These are phyloP conservation scores for Lasiosphaeria ovina DNA, from an alignment of 495 filamentous ascomycete genomes.

Conservation along the genomic window DNA sequence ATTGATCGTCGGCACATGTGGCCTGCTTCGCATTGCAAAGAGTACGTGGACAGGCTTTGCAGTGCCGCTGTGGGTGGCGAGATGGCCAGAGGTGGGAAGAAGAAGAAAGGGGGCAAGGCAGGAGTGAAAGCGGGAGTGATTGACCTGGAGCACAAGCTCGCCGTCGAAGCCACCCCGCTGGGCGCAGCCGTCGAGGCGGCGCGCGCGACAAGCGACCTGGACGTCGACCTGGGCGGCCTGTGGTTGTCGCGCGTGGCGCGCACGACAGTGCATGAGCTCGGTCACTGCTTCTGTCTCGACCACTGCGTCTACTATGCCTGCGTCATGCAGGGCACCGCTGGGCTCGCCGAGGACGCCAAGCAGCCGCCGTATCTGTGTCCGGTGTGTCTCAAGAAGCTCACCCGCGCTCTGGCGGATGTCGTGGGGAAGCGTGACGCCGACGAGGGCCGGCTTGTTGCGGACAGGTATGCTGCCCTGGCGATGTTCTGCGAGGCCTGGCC, in stretches of 20 bases:
- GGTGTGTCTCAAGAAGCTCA: slow-evolving; percentile 57
- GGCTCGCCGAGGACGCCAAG: slow-evolving; percentile 59
- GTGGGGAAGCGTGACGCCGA: slow-evolving; percentile 12
- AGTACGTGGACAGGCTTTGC: neutral
- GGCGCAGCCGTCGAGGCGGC: neutral
- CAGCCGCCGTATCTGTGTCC: slow-evolving; percentile 71
- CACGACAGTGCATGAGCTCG: slow-evolving; percentile 53
- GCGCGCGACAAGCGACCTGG: neutral
- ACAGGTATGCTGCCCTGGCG: slow-evolving; percentile 44
- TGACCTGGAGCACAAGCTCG: neutral
- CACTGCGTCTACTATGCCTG: slow-evolving; percentile 72
- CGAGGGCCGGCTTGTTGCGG: slow-evolving; percentile 22
- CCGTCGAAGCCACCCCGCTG: neutral
- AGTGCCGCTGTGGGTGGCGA: neutral
- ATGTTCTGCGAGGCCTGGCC: slow-evolving; percentile 43
- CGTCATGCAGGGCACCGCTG: slow-evolving; percentile 62
- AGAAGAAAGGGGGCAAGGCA: neutral
- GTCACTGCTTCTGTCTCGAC: slow-evolving; percentile 63
- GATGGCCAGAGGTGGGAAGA: neutral
- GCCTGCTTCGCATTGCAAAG: slow-evolving; percentile 1
- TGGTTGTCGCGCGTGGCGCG: neutral
- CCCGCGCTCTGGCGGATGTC: slow-evolving; percentile 24
- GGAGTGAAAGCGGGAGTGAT: neutral
- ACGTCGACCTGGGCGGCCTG: neutral
- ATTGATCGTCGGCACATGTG: neutral